Base-by-base conservation (phyloP, 2,329 filamentous ascomycete genomes). In the Fusarium sp. region DNA sequence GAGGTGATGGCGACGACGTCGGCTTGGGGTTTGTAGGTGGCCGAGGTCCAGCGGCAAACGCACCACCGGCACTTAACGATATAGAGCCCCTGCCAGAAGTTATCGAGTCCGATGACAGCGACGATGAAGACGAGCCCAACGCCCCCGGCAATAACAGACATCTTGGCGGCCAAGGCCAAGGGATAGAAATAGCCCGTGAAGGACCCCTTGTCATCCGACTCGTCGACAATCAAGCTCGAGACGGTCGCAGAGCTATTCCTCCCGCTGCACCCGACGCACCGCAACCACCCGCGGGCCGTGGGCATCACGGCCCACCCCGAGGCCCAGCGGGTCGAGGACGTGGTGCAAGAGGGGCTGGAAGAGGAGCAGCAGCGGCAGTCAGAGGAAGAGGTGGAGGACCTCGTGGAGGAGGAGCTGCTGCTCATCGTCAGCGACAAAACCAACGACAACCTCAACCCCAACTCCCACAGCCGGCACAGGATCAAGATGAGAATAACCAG, bases 1-100 rank as follows among this genome's bases (percentile, higher is more conserved):
- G 87, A 45, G 94, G 94, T 1, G 94, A 98, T 71, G 88, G 87
- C 5, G 81, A 83, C 51, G 84, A 86, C 50, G 83, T 85, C 46
- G 85, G 82, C 5, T 73, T 81, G 10, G 83, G 75, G 5, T 85
- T 82, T 53, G 78, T 76, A 7, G 85, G 83, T 7, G 83, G 81
- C 51, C 66, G 68, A 50, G 68, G 65, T 8, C 53, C 62, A 38
- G 66, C 59, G 42, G 65, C 51, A 36, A 53, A 73, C 39, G 45
- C 67, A 52, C 61, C 59, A 21, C 53, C 44, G 22, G 59, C 52
- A 28, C 51, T 64, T 40, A 56, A 64, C 22, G 69, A 71, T 38
- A 60, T 75, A 24, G 67, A 69, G 38, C 68, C 59, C 66, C 52
- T 70, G 15, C 62, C 57, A 19, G 66, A 70, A n/a, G 58, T 77